These are phyloP conservation scores for Tuber magnatum DNA, from an alignment of 495 filamentous ascomycete genomes.

Conservation along the genomic window DNA sequence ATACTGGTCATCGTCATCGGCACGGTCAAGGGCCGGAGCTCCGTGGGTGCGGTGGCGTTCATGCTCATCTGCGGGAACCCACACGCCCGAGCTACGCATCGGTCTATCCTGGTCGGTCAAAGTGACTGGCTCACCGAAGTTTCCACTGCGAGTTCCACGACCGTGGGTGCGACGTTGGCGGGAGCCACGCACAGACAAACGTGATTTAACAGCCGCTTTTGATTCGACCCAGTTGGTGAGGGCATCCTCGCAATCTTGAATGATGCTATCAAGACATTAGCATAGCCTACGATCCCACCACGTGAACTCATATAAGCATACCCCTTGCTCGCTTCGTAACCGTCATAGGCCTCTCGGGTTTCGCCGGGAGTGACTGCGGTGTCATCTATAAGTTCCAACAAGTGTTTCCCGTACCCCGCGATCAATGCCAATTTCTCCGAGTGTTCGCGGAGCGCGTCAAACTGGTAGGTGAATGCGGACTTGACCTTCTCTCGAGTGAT, in stretches of 20 bases:
- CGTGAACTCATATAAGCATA: constrained; percentile 38
- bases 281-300: not conserved
- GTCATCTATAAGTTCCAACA: constrained; percentile 90
- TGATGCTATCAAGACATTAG: constrained; percentile 54
- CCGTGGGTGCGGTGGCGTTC: constrained; percentile 37
- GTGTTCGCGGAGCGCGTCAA: constrained; percentile 94
- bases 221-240: constrained; percentile 92
- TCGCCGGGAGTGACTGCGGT: constrained; percentile 95
- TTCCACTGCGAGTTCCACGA: constrained; percentile 48
- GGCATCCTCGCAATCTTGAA: constrained; percentile 96
- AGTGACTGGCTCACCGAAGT: constrained; percentile 59
- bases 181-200: constrained; percentile 76
- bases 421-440: constrained; percentile 98
- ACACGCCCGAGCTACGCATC: constrained; percentile 67
- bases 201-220: constrained; percentile 77
- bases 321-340: constrained; percentile 95
- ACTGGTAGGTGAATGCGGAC: constrained; percentile 95
- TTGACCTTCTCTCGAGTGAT: constrained; percentile 99
- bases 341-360: constrained; percentile 92
- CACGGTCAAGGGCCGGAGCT: constrained; percentile 33
- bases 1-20: constrained; percentile 56
- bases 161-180: constrained; percentile 69
- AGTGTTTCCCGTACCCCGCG: constrained; percentile 93
- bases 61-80: constrained; percentile 80
- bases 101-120: constrained; percentile 78